A percentile compares a stretch with the other conserved stretches of the same genome.
These are phyloP conservation scores for Dillenia turbinata DNA, from an alignment of 164 flowering plant genomes.

Conservation along the genomic window DNA sequence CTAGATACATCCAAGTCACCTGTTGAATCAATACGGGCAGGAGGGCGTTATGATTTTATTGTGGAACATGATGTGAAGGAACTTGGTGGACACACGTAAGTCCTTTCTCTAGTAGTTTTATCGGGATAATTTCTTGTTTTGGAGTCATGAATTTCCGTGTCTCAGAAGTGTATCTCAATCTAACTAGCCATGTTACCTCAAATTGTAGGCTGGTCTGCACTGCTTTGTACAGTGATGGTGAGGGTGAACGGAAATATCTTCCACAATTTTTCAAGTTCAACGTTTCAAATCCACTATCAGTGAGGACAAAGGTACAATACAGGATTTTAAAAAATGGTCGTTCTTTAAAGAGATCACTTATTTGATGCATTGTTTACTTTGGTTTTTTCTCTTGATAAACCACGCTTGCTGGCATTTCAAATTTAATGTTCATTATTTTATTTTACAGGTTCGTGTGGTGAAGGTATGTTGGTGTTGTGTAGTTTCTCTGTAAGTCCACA, in stretches of 20 bases:
- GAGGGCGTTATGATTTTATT: constrained; percentile 97
- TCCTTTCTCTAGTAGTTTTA: not conserved
- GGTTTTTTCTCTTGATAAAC: no score
- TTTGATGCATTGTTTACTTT: no score
- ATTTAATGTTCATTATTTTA: not conserved
- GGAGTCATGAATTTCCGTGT: not conserved
- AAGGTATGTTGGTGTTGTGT: constrained; percentile 67
- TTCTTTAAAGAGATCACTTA: not conserved
- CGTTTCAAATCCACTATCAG: constrained; percentile 96
- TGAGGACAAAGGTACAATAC: constrained; percentile 84
- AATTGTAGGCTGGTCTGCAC: constrained; percentile 77
- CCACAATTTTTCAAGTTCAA: constrained; percentile 96
- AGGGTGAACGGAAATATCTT: constrained; percentile 89
- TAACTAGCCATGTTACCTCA: constrained; percentile 1
- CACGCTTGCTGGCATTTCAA: no score
- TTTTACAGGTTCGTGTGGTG: constrained; percentile 87
- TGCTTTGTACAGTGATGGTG: constrained; percentile 88
- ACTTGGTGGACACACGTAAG: constrained; percentile 95
- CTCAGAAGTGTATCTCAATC: not conserved
- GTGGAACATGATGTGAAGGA: constrained; percentile 99
- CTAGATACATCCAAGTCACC: constrained; percentile 92
- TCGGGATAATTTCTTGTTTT: not conserved
- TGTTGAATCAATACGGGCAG: constrained; percentile 86
- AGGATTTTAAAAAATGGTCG: no score
- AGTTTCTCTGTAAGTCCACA: constrained; percentile 24